A percentile compares a stretch with the other conserved stretches of the same genome.
Conservation (phyloP, 2,329 filamentous ascomycete species). For the Coniochaeta sp. region DNA sequence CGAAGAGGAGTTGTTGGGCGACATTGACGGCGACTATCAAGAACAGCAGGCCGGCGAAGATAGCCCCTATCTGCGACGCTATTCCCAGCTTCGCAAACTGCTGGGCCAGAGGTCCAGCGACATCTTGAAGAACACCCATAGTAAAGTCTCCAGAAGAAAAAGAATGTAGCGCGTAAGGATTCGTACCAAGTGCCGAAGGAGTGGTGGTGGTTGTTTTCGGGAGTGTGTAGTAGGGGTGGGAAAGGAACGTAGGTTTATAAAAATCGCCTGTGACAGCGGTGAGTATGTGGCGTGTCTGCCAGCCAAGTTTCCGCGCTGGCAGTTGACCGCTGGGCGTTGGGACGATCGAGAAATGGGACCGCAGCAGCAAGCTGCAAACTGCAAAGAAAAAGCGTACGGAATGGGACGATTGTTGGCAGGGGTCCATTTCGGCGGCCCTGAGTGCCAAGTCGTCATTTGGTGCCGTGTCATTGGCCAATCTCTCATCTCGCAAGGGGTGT, state of each 20-base stretch:
- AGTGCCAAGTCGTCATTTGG: neutral
- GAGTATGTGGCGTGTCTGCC: neutral
- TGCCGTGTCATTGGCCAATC: neutral
- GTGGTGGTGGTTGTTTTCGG: conserved; percentile 1
- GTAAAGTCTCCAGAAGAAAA: neutral
- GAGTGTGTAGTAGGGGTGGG: neutral
- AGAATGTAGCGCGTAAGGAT: neutral
- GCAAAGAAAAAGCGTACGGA: neutral
- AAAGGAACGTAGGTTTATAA: neutral
- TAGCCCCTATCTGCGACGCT: conserved; percentile 39
- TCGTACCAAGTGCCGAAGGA: conserved; percentile 1
- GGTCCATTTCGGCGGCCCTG: neutral
- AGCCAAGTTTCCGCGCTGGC: neutral
- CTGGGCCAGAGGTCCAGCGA: conserved; percentile 41
- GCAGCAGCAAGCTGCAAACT: too few relatives aligned
- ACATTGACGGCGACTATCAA: conserved; percentile 71
- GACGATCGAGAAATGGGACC: neutral
- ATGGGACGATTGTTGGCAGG: neutral
- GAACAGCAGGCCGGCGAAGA: conserved; percentile 35
- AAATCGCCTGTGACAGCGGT: neutral
- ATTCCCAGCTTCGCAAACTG: conserved; percentile 41
- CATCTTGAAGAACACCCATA: conserved; percentile 52
- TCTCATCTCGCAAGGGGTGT: neutral
- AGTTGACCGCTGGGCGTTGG: neutral
- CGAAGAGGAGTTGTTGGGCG: conserved; percentile 69